Evolutionary conservation across 1,284 basidiomycete genomes (phyloP), one percentile per base, ranked within the genome.

Genomic region (Cutaneotrichosporon dermatis): DNA sequence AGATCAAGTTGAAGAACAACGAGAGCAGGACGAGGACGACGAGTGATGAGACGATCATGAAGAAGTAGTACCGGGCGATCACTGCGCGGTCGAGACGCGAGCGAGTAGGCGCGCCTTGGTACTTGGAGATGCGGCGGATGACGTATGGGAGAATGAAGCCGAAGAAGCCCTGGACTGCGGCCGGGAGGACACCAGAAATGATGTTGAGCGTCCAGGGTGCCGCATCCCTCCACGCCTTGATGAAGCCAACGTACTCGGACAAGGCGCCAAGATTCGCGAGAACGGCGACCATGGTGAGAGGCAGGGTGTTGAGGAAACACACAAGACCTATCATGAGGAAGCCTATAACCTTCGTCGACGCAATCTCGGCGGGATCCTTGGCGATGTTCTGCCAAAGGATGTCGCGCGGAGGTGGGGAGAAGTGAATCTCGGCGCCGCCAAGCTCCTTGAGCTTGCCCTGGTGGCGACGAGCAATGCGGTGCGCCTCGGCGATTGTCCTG

Each of bases 261-360:
- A 61, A 49, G 2, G 55, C 37, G 1, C 84, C 81, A 74, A 92
- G 80, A 77, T 92, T 92, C 62, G 90, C 88, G 59, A 92, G 80
- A 66, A 90, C 80, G 34, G 91, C 89, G 62, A 93, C 87, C 66
- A 88, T 79, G 58, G 68, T 58, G 16, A 74, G 67, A 10, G 93
- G 93, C 5, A 94, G 81, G n/a, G 90, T 94, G 80, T 97, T 93
- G 80, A 95, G 85, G 79, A 90, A 90, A 75, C 89, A 92, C 53
- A 93, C 85, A 46, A 86, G 68, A 11, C 82, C 80, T 51, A 97
- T 83, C 74, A 88, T 83, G 49, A 88, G 63, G 78, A 89, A 90
- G 35, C 93, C 93, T 36, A 88, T 80, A 37, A 83, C 79, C 66
- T 83, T 84, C 73, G 89, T 87, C 53, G 87, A 83, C 15, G 83